These are phyloP conservation scores for Geranomyces variabilis DNA, from an alignment of 192 early-diverging fungal species.

Conservation along the genomic window DNA sequence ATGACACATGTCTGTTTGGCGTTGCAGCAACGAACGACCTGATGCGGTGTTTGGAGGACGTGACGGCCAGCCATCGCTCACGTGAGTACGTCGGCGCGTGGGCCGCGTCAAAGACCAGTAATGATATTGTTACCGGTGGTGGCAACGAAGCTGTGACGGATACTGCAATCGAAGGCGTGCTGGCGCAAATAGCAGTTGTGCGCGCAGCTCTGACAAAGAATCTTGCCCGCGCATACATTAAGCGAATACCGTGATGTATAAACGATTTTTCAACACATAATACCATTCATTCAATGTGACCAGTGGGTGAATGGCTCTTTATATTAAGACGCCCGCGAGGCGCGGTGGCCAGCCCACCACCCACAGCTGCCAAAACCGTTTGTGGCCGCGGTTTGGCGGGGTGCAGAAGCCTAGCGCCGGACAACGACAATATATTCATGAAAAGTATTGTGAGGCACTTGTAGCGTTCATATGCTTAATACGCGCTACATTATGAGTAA, in stretches of 20 bases:
- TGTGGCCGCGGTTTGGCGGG: no score
- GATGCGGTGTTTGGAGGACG: conserved; percentile 67
- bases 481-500: no score
- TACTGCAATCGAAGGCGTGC: background rate
- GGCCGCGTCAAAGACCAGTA: conserved; percentile 11
- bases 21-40: conserved; percentile 62
- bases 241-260: background rate
- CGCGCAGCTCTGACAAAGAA: conserved; percentile 24
- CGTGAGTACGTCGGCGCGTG: conserved; percentile 31
- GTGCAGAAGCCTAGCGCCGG: no score
- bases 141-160: background rate
- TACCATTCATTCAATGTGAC: no score
- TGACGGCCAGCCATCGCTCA: conserved; percentile 32
- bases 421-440: no score
- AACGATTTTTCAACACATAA: no score
- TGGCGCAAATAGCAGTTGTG: conserved; percentile 24
- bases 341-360: no score
- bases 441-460: no score
- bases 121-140: background rate
- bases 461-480: no score
- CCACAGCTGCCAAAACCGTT: no score
- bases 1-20: conserved; percentile 56
- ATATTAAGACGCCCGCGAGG: no score
- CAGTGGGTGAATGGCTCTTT: no score
- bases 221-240: conserved; percentile 23